Evolutionary conservation across 495 filamentous ascomycete species (phyloP).

Genomic region (Darksidea phi): DNA sequence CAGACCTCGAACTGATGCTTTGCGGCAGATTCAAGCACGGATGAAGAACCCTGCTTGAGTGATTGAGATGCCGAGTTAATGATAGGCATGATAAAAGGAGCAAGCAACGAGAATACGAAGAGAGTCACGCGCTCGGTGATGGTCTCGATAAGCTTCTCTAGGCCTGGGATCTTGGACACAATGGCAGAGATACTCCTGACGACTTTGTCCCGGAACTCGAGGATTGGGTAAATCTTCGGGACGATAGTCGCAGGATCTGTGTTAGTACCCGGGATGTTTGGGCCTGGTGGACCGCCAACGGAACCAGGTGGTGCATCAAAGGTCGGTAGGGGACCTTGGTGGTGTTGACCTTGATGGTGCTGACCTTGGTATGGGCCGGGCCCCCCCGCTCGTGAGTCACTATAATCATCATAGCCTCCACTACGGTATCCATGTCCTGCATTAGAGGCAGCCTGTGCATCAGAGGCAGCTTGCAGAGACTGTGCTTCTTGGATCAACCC

Average conservation of each 20-base stretch:
- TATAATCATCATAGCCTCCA: slow-evolving; percentile 38
- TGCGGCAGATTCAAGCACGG: slow-evolving; percentile 75
- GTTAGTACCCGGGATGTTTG: slow-evolving; percentile 68
- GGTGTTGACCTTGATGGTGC: slow-evolving; percentile 8
- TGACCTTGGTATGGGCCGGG: too few relatives aligned
- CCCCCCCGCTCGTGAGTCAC: slow-evolving; percentile 30
- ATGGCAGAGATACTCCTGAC: slow-evolving; percentile 77
- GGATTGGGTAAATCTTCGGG: slow-evolving; percentile 86
- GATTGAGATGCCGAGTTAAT: slow-evolving; percentile 81
- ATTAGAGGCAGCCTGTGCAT: slow-evolving; percentile 61
- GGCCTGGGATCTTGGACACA: slow-evolving; percentile 87
- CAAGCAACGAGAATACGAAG: slow-evolving; percentile 83
- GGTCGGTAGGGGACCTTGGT: slow-evolving; percentile 22
- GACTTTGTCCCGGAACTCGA: slow-evolving; percentile 90
- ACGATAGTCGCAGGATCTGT: slow-evolving; percentile 82
- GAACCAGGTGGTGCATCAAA: slow-evolving; percentile 54
- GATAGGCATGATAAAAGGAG: slow-evolving; percentile 85
- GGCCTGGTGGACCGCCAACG: slow-evolving; percentile 48
- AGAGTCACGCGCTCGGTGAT: slow-evolving; percentile 88
- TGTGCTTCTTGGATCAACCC: slow-evolving; percentile 76
- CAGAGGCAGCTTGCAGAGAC: slow-evolving; percentile 69
- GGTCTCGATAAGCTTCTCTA: slow-evolving; percentile 81
- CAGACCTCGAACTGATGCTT: slow-evolving; percentile 88
- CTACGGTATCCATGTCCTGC: slow-evolving; percentile 41
- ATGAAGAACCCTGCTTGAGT: slow-evolving; percentile 78